phyloP scores from a whole-genome alignment of 768 basidiomycete genomes.

The Mrakia frigida region DNA sequence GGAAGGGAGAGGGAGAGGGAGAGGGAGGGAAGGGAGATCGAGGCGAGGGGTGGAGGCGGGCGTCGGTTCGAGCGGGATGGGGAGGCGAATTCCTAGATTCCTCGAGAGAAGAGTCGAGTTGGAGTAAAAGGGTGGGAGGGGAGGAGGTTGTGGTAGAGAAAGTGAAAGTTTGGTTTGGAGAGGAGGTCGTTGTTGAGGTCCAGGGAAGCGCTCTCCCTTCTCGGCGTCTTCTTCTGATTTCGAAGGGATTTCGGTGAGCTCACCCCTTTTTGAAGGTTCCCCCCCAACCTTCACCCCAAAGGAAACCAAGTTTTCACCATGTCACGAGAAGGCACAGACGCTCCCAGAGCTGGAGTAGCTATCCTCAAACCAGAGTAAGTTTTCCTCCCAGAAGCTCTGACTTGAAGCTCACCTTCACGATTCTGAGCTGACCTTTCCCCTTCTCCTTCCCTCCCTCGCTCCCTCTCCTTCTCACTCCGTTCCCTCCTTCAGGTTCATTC shows the following conservation, averaged over 20 bases:
- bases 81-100: not conserved
- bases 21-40: constrained; percentile 11
- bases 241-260: too few species aligned
- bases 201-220: too few species aligned
- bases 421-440: constrained; percentile 31
- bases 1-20: not conserved
- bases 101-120: not conserved
- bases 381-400: constrained; percentile 44
- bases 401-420: constrained; percentile 15
- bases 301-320: not conserved
- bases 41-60: not conserved
- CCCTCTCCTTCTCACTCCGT: not conserved
- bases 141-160: not conserved
- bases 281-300: not conserved
- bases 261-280: not conserved
- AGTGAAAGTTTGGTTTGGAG: not conserved
- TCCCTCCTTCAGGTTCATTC: constrained; percentile 15
- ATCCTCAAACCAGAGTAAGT: constrained; percentile 55
- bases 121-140: not conserved
- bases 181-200: not conserved
- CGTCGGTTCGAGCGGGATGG: not conserved
- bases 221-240: too few species aligned
- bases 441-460: not conserved
- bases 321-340: not conserved
- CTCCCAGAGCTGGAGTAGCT: constrained; percentile 49